phyloP scores from a whole-genome alignment of 345 rosid genomes.

The Ailanthus altissimus region DNA sequence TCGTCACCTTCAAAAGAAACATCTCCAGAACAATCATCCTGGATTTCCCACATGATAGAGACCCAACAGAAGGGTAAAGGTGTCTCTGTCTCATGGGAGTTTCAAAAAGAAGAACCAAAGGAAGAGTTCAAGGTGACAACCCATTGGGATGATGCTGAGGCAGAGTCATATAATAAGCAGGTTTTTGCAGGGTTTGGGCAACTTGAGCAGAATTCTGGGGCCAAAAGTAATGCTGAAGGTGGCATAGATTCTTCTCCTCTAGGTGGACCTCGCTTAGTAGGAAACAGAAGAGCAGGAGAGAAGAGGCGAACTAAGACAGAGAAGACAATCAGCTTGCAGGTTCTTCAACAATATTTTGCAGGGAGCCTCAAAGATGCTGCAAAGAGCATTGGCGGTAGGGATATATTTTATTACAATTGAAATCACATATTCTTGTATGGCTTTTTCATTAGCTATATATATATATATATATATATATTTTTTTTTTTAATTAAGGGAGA shows the following conservation, averaged over 20 bases:
- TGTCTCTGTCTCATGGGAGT: slow-evolving; percentile 64
- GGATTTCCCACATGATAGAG: slow-evolving; percentile 60
- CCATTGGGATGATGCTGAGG: slow-evolving; percentile 41
- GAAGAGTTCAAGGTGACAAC: slow-evolving; percentile 60
- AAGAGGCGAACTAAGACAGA: slow-evolving; percentile 74
- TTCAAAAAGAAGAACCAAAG: slow-evolving; percentile 53
- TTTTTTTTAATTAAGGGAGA: not conserved
- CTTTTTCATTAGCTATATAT: not conserved
- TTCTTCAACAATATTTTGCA: slow-evolving; percentile 81
- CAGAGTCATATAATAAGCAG: slow-evolving; percentile 35
- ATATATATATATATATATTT: too few species aligned
- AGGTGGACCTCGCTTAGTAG: slow-evolving; percentile 32
- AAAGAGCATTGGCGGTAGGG: slow-evolving; percentile 87
- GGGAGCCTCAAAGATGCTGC: slow-evolving; percentile 99
- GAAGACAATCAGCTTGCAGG: slow-evolving; percentile 83
- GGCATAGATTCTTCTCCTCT: slow-evolving; percentile 35
- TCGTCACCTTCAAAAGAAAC: slow-evolving; percentile 45
- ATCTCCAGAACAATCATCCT: slow-evolving; percentile 47
- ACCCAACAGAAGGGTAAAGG: slow-evolving; percentile 65
- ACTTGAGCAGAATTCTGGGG: slow-evolving; percentile 36
- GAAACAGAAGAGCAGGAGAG: slow-evolving; percentile 52
- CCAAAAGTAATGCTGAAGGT: slow-evolving; percentile 33
- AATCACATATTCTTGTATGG: slow-evolving; percentile 15
- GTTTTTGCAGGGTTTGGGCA: slow-evolving; percentile 41
- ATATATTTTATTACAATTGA: slow-evolving; percentile 23